A percentile compares a stretch with the other conserved stretches of the same genome.
phyloP scores from a whole-genome alignment of 768 basidiomycete species.

The Trametes maxima region DNA sequence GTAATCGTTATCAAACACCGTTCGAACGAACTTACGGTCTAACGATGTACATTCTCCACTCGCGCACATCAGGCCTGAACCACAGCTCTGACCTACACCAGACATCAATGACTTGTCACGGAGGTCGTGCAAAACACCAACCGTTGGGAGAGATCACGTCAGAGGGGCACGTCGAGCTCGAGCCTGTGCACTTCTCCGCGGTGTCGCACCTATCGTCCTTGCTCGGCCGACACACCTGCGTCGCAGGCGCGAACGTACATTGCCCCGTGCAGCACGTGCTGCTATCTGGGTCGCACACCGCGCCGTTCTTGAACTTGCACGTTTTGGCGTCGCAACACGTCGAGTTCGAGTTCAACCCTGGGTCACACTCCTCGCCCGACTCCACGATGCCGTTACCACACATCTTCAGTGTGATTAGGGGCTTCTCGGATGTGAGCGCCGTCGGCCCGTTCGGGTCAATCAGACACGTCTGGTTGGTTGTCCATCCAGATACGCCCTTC shows the following conservation, averaged over 20 bases:
- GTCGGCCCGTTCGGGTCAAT: conserved; percentile 50
- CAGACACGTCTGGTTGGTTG: conserved; percentile 68
- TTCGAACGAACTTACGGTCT: conserved; percentile 48
- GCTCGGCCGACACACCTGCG: conserved; percentile 71
- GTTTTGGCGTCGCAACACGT: conserved; percentile 74
- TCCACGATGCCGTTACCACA: conserved; percentile 87
- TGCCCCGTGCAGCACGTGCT: conserved; percentile 71
- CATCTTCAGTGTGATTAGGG: conserved; percentile 66
- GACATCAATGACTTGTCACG: too few relatives aligned
- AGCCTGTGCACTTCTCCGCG: conserved; percentile 76
- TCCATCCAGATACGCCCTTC: conserved; percentile 44
- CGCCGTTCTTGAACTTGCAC: conserved; percentile 72
- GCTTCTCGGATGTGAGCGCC: conserved; percentile 30
- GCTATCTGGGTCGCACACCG: conserved; percentile 79
- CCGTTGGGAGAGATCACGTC: conserved; percentile 67
- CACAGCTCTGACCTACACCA: conserved; percentile 64
- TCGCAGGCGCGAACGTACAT: conserved; percentile 70
- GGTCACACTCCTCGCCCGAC: conserved; percentile 86
- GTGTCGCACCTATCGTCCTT: conserved; percentile 69
- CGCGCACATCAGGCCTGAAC: conserved; percentile 68
- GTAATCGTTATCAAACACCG: neutral
- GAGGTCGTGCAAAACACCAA: conserved; percentile 28
- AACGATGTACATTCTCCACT: conserved; percentile 78
- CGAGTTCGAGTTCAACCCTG: conserved; percentile 59
- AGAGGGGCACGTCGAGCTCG: conserved; percentile 67